Percentiles rank a stretch among this genome's conserved stretches.
Evolutionary conservation across 495 filamentous ascomycete genomes (phyloP).

Genomic region (Extremus antarcticus): DNA sequence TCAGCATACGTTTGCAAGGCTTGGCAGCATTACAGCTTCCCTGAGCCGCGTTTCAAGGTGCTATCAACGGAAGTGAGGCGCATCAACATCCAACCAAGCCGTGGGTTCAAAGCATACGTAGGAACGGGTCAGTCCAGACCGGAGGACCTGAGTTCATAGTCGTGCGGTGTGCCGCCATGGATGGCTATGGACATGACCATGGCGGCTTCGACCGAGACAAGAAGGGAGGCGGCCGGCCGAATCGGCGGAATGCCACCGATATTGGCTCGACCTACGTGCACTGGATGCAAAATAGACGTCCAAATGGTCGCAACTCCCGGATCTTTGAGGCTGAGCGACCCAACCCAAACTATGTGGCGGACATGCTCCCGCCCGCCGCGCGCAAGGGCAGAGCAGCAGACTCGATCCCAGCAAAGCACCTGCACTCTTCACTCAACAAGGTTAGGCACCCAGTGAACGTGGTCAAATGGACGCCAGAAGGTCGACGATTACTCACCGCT

Average conservation of each 20-base stretch:
- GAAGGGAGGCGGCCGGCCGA: constrained; percentile 8
- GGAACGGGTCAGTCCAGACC: too few species aligned
- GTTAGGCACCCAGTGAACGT: constrained; percentile 95
- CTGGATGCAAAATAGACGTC: constrained; percentile 81
- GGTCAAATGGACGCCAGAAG: constrained; percentile 96
- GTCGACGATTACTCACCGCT: constrained; percentile 77
- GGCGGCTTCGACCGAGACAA: constrained; percentile 6
- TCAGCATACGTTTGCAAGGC: too few species aligned
- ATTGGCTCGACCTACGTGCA: constrained; percentile 87
- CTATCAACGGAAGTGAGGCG: too few species aligned
- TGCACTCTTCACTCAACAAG: constrained; percentile 94
- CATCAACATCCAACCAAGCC: too few species aligned
- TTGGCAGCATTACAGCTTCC: too few species aligned
- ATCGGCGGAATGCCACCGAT: constrained; percentile 60
- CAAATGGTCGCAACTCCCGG: constrained; percentile 57
- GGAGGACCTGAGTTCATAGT: too few species aligned
- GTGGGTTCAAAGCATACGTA: too few species aligned
- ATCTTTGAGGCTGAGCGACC: constrained; percentile 70
- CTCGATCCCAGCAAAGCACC: constrained; percentile 74
- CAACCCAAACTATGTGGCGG: constrained; percentile 74
- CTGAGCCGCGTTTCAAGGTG: too few species aligned
- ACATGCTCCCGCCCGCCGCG: constrained; percentile 81
- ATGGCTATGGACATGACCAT: constrained; percentile 6
- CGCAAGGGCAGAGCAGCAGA: constrained; percentile 61
- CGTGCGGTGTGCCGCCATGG: not conserved